phyloP scores from a whole-genome alignment of 2,329 filamentous ascomycete species.

The Cercospora nicotianae region DNA sequence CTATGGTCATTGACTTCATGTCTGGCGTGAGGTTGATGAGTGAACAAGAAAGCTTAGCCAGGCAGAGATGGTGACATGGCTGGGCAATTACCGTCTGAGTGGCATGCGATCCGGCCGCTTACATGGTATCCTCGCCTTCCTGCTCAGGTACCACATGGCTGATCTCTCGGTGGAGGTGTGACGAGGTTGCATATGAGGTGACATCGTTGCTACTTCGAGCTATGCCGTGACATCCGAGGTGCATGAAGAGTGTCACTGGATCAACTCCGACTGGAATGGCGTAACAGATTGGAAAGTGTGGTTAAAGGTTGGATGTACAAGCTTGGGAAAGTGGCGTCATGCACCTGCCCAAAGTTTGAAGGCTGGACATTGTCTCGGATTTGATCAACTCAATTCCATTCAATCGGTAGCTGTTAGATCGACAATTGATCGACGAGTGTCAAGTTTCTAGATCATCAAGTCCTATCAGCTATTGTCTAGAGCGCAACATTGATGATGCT shows the following conservation, averaged over 20 bases:
- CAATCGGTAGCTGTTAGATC: background rate
- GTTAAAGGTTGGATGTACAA: background rate
- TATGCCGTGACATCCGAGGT: background rate
- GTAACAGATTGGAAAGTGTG: background rate
- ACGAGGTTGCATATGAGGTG: background rate
- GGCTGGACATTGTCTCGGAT: background rate
- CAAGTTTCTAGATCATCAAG: background rate
- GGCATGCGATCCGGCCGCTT: background rate
- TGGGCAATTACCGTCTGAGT: background rate
- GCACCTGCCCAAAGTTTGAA: background rate
- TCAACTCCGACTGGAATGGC: background rate
- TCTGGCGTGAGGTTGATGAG: background rate
- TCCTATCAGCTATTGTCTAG: background rate
- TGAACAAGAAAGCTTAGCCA: background rate
- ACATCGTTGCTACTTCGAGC: background rate
- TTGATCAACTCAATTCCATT: background rate
- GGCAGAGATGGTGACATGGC: background rate
- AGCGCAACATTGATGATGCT: background rate
- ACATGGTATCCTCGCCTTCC: conserved; percentile 6
- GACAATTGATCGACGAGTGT: background rate
- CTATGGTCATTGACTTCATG: background rate
- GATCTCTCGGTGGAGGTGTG: background rate
- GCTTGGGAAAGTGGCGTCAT: background rate
- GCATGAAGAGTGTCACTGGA: background rate
- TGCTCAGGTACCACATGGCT: background rate